Conservation (phyloP, 2,329 filamentous ascomycete species). For the Magnaporthales sp. region DNA sequence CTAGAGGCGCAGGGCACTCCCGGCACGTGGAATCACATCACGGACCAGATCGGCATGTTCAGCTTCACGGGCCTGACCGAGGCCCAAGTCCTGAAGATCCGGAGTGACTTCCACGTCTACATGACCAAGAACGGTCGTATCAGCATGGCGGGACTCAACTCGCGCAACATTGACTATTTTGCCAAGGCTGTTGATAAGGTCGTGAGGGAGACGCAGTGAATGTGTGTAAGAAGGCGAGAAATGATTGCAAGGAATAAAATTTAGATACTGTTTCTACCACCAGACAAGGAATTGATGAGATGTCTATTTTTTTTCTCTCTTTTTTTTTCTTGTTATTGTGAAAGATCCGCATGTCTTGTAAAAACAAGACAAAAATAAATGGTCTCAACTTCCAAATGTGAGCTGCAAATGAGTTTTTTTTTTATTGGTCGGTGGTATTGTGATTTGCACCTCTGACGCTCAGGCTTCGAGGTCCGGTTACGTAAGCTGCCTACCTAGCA, state of each 20-base stretch:
- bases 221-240: background rate
- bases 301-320: background rate
- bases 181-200: slow-evolving; percentile 83
- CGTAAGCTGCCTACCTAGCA: background rate
- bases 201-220: slow-evolving; percentile 42
- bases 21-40: slow-evolving; percentile 93
- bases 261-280: background rate
- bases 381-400: background rate
- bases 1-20: slow-evolving; percentile 81
- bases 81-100: slow-evolving; percentile 62
- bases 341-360: background rate
- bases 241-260: background rate
- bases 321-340: background rate
- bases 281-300: background rate
- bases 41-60: slow-evolving; percentile 99
- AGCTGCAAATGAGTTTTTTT: background rate
- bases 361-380: background rate
- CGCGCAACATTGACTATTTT: slow-evolving; percentile 85
- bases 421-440: too few relatives aligned
- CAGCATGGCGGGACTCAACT: slow-evolving; percentile 96
- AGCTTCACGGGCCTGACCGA: slow-evolving; percentile 79
- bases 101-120: slow-evolving; percentile 67
- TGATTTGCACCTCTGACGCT: too few relatives aligned
- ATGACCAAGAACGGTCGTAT: slow-evolving; percentile 98
- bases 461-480: background rate